Conservation (phyloP, 75 land plant species). For the Pinus albicaulis region DNA sequence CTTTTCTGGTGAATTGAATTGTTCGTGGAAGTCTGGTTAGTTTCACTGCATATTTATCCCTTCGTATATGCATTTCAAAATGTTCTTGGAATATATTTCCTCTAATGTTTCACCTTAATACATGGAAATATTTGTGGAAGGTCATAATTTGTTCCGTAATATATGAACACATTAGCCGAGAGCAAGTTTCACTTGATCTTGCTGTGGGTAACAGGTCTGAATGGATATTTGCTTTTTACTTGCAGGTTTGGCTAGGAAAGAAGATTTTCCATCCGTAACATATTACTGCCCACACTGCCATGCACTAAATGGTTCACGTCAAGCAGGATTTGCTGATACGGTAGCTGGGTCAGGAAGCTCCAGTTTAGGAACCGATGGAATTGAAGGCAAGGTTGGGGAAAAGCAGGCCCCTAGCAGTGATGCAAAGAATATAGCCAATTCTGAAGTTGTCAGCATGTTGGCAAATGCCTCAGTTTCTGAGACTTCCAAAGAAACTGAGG, state of each 20-base stretch:
- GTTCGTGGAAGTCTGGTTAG: no score
- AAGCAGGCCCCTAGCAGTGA: not conserved
- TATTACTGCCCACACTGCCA: slow-evolving; percentile 95
- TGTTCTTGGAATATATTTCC: not conserved
- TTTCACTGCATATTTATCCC: no score
- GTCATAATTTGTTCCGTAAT: not conserved
- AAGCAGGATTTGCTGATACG: slow-evolving; percentile 13
- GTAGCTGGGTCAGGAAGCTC: slow-evolving; percentile 1
- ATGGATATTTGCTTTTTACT: not conserved
- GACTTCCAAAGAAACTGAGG: not conserved
- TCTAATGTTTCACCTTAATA: not conserved
- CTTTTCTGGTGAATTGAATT: no score
- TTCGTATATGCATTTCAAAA: no score
- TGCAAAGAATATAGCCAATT: not conserved
- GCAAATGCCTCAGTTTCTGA: not conserved
- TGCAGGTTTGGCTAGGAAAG: slow-evolving; percentile 91
- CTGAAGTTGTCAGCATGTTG: not conserved
- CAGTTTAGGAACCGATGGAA: not conserved
- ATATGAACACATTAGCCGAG: not conserved
- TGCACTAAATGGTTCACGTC: slow-evolving; percentile 59
- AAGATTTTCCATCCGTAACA: slow-evolving; percentile 83
- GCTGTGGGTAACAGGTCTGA: not conserved
- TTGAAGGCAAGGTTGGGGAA: not conserved
- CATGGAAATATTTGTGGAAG: not conserved
- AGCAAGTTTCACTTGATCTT: not conserved